Percentiles rank a stretch among this genome's conserved stretches.
These are phyloP conservation scores for Ophiocordyceps camponoti-saundersi DNA, from an alignment of 2,329 filamentous ascomycete genomes.

Conservation along the genomic window DNA sequence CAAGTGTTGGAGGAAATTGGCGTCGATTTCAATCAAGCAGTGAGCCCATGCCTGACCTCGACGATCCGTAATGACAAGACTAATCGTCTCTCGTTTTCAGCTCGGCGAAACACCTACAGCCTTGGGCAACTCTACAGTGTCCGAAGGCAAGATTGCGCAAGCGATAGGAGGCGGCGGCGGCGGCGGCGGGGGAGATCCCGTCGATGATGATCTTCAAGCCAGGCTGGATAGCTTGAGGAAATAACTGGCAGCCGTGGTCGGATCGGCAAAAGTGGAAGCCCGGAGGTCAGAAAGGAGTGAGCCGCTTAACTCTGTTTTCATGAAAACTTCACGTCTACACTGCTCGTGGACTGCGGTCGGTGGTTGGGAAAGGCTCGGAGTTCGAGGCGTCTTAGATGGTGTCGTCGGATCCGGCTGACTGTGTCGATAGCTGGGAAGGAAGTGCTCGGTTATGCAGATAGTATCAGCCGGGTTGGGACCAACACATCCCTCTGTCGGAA, in stretches of 20 bases:
- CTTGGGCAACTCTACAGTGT: constrained; percentile 53
- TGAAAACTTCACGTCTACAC: background rate
- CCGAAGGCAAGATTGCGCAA: constrained; percentile 70
- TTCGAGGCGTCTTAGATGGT: background rate
- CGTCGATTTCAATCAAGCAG: constrained; percentile 75
- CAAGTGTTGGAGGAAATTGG: constrained; percentile 95
- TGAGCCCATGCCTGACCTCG: constrained; percentile 17
- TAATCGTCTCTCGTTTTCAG: constrained; percentile 24
- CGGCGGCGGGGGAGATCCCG: constrained; percentile 37
- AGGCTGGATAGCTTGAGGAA: constrained; percentile 72
- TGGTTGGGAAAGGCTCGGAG: background rate
- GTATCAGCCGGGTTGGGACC: background rate
- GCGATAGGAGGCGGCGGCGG: constrained; percentile 49
- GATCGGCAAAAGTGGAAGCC: background rate
- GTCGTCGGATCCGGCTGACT: background rate
- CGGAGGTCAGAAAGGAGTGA: background rate
- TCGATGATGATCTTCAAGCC: constrained; percentile 89
- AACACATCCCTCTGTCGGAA: background rate
- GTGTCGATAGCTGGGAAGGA: background rate
- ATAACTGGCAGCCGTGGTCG: constrained; percentile 12
- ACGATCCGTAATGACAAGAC: background rate
- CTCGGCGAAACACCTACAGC: constrained; percentile 83
- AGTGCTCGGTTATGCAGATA: background rate
- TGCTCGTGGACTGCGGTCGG: background rate
- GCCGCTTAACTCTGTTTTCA: background rate